Percentiles rank a stretch among this genome's conserved stretches.
Conservation (phyloP, 192 early-diverging fungal genomes). For the Coemansia sp. region DNA sequence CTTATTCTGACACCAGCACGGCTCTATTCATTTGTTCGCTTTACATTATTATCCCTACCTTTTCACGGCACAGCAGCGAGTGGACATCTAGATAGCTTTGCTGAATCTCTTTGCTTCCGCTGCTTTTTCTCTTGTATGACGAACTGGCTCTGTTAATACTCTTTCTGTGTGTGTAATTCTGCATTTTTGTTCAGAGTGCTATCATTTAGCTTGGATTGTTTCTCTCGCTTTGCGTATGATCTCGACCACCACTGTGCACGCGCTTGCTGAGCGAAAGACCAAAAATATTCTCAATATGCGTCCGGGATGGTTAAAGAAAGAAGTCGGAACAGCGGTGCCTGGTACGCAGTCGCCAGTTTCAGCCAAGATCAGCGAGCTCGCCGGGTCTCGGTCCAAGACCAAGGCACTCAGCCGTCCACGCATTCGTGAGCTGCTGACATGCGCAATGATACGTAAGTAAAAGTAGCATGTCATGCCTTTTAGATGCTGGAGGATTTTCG, state of each 20-base stretch:
- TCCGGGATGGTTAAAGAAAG: conserved; percentile 45
- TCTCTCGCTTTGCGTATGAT: conserved; percentile 21
- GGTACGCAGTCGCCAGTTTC: conserved; percentile 37
- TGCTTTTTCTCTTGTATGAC: neutral
- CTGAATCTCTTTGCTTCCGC: neutral
- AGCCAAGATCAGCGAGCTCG: conserved; percentile 41
- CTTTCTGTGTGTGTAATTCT: conserved; percentile 3
- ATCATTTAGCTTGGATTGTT: neutral
- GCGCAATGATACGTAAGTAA: conserved; percentile 54
- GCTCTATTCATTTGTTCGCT: conserved; percentile 1
- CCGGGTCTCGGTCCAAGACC: conserved; percentile 24
- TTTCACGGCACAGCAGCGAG: neutral
- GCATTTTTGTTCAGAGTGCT: neutral
- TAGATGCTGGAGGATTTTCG: neutral
- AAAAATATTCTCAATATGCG: conserved; percentile 53
- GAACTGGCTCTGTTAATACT: conserved; percentile 12
- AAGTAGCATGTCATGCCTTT: neutral
- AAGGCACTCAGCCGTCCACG: conserved; percentile 49
- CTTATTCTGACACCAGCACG: conserved; percentile 1
- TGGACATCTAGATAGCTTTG: neutral
- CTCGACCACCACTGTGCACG: conserved; percentile 34
- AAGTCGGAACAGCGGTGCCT: conserved; percentile 13
- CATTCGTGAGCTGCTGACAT: conserved; percentile 44
- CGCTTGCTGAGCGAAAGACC: conserved; percentile 47
- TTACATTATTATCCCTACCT: conserved; percentile 11